Conservation (phyloP, 768 basidiomycete genomes). For the Leccinum disarticulatum region DNA sequence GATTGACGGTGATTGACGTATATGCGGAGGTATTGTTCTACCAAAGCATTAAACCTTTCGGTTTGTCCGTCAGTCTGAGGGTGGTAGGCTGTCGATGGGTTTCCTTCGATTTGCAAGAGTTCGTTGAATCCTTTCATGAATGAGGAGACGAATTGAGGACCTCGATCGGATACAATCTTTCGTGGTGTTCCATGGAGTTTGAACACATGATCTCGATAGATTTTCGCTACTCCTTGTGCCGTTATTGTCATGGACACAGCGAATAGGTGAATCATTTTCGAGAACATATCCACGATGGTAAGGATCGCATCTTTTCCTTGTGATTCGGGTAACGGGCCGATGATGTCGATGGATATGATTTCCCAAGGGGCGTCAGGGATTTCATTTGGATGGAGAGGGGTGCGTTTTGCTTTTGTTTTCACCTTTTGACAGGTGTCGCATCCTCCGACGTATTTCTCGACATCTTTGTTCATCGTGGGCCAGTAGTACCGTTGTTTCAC, state of each 20-base stretch:
- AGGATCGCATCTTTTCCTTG: neutral
- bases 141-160: neutral
- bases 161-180: neutral
- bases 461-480: neutral
- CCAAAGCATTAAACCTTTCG: neutral
- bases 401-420: accelerated
- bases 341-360: neutral
- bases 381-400: neutral
- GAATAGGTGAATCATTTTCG: neutral
- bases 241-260: neutral
- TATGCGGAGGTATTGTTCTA: neutral
- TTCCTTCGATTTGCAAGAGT: neutral
- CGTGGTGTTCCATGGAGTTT: neutral
- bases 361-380: neutral
- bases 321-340: neutral
- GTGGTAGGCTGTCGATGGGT: neutral
- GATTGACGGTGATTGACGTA: neutral
- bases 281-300: neutral
- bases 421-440: neutral
- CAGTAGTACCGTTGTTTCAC: neutral
- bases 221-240: neutral
- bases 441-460: neutral
- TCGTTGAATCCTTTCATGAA: neutral
- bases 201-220: neutral
- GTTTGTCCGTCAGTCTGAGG: neutral